A percentile compares a stretch with the other conserved stretches of the same genome.
Evolutionary conservation across 75 land plant species (phyloP).

Genomic region (Isoetes taiwanensis): DNA sequence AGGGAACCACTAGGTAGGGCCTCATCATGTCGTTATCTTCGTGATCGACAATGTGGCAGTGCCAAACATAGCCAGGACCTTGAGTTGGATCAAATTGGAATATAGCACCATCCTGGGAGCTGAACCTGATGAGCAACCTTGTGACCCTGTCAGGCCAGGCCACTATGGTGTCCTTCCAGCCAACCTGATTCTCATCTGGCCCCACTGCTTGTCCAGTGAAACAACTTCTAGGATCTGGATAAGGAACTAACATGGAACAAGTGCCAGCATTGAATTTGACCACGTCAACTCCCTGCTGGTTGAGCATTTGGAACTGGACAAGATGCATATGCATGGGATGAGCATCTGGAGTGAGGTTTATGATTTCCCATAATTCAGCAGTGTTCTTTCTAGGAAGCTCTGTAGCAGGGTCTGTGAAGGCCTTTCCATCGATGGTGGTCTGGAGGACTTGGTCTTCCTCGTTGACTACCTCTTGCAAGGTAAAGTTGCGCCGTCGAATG

Average conservation of each 20-base stretch:
- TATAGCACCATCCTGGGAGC: background rate
- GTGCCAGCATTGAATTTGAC: background rate
- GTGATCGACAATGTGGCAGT: slow-evolving; percentile 75
- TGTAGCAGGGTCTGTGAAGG: too few relatives aligned
- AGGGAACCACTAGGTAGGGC: slow-evolving; percentile 13
- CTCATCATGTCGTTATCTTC: slow-evolving; percentile 75
- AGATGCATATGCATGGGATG: too few relatives aligned
- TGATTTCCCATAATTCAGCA: too few relatives aligned
- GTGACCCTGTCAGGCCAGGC: slow-evolving; percentile 14
- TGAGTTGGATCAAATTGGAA: slow-evolving; percentile 49
- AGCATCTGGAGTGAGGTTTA: too few relatives aligned
- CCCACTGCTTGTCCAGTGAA: slow-evolving; percentile 4
- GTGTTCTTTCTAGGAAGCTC: too few relatives aligned
- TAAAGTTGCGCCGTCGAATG: too few relatives aligned
- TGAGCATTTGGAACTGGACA: background rate
- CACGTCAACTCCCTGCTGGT: slow-evolving; percentile 7
- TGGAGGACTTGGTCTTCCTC: too few relatives aligned
- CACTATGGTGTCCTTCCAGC: slow-evolving; percentile 10
- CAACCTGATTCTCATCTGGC: slow-evolving; percentile 8
- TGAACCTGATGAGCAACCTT: slow-evolving; percentile 12
- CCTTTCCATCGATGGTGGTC: too few relatives aligned
- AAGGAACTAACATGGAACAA: background rate
- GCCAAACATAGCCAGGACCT: slow-evolving; percentile 75
- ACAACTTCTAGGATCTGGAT: slow-evolving; percentile 14
- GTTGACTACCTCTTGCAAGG: too few relatives aligned